Base-by-base conservation (phyloP, 2,329 filamentous ascomycete species). In the Dendrostoma leiphaemia region DNA sequence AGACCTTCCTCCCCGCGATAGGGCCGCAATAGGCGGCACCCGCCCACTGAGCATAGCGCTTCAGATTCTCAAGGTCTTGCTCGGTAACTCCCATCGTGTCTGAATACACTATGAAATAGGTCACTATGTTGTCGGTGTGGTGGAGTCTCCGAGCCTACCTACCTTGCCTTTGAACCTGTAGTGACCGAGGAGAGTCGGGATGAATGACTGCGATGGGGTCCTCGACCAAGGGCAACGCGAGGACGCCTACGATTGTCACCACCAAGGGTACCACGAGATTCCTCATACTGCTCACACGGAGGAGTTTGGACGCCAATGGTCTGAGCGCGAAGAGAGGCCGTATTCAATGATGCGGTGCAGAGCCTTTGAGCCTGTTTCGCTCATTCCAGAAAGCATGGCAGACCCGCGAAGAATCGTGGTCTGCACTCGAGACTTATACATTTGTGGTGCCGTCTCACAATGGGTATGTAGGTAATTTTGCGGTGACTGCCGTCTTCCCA, bases 11-110 rank as follows among this genome's bases (percentile, higher is more conserved):
- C 29, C 77, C 77, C 7, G 62, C 67, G 3, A 73, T 64, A 46
- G 65, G 72, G 67, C 83, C 82, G 71, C 81, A 84, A 66, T 82
- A 82, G 2, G 75, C 71, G 4, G 79, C 76, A 2, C 69, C 74
- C 4, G 80, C 68, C 60, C 80, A 81, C 64, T 84, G 74, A 24
- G 74, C 70, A 59, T 74, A 83, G 63, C 77, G 76, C 46, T 17
- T 47, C n/a, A 57, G 51, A 26, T 51, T 43, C 8, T 32, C 28
- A 12, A 57, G 17, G 6, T 54, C 51, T 41, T 57, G 47, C 10
- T n/a, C 47, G 29, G 48, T 57, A 21, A 54, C 32, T 8, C 38
- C 48, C 13, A 29, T n/a, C 17, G 12, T 23, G 10, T 31, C 35
- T 29, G 12, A 9, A 6, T 9, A n/a, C n/a, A n/a, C n/a, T n/a